Percentiles rank a stretch among this genome's conserved stretches.
Evolutionary conservation across 352 stramenopile species (phyloP).

Genomic region (Globisporangium solare): DNA sequence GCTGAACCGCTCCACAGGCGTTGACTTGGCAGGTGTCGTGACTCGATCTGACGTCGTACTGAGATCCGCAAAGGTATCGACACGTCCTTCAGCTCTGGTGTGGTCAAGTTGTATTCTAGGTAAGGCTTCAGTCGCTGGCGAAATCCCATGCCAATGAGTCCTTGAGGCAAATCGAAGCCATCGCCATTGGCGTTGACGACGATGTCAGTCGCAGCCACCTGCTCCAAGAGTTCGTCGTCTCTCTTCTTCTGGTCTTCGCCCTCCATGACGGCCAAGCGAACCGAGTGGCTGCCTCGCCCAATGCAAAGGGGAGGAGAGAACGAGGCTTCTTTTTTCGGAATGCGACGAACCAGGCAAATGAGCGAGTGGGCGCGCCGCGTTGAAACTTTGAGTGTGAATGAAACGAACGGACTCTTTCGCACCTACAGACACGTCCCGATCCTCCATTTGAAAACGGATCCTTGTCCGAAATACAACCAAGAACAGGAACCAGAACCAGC

Average conservation of each 20-base stretch:
- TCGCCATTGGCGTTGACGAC: background rate
- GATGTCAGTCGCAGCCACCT: slow-evolving; percentile 11
- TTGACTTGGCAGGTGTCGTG: slow-evolving; percentile 11
- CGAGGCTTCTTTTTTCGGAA: background rate
- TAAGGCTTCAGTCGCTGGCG: background rate
- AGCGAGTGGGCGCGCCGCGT: background rate
- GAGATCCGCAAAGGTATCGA: slow-evolving; percentile 5
- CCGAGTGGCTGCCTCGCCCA: background rate
- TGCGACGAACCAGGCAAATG: slow-evolving; percentile 6
- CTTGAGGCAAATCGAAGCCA: background rate
- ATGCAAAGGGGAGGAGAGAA: background rate
- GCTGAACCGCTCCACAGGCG: slow-evolving; percentile 23
- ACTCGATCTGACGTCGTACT: background rate
- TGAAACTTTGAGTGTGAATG: background rate
- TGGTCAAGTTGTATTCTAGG: slow-evolving; percentile 1
- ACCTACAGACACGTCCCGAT: background rate
- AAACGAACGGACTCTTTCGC: slow-evolving; percentile 1
- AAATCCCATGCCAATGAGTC: background rate
- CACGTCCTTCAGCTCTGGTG: background rate
- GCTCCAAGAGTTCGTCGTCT: slow-evolving; percentile 3
- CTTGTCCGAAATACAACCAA: background rate
- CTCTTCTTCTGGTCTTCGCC: slow-evolving; percentile 3
- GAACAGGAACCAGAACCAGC: no score
- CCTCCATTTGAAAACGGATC: background rate
- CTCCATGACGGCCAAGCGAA: slow-evolving; percentile 3